These are phyloP conservation scores for Trypanosoma scelopori DNA, from an alignment of 208 protist genomes.

Conservation along the genomic window DNA sequence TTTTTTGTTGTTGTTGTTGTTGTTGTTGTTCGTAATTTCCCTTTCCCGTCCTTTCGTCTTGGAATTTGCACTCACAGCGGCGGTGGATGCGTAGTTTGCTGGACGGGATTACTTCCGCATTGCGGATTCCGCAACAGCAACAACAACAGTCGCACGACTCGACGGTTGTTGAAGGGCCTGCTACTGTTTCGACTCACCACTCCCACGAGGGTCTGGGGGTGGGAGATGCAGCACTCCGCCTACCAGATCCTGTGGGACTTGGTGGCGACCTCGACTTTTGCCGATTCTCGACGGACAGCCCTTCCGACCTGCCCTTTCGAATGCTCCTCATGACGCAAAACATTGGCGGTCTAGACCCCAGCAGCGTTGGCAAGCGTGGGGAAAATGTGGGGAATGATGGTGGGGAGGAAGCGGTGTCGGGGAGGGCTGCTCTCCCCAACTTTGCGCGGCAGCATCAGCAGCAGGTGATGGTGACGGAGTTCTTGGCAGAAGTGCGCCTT, in stretches of 20 bases:
- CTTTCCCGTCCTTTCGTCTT: too few species aligned
- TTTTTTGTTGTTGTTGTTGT: too few species aligned
- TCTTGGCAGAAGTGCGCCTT: slow-evolving; percentile 57
- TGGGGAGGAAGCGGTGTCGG: not conserved
- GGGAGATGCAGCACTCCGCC: too few species aligned
- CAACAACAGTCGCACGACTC: not conserved
- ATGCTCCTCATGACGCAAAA: slow-evolving; percentile 79
- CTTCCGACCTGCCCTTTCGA: slow-evolving; percentile 37
- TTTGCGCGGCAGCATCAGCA: not conserved
- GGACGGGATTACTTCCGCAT: slow-evolving; percentile 31
- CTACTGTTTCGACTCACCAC: not conserved
- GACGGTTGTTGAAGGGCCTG: not conserved
- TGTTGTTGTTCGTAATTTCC: too few species aligned
- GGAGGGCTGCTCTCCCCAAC: not conserved
- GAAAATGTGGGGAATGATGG: not conserved
- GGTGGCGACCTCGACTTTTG: slow-evolving; percentile 1
- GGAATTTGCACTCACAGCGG: not conserved
- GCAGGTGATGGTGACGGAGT: slow-evolving; percentile 30
- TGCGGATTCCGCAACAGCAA: slow-evolving; percentile 21
- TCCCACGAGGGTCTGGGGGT: too few species aligned
- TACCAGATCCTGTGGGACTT: too few species aligned
- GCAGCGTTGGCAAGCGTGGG: not conserved
- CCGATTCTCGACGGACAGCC: slow-evolving; percentile 11
- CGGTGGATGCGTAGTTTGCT: slow-evolving; percentile 28
- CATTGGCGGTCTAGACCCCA: slow-evolving; percentile 55